These are phyloP conservation scores for Suillus clintonianus DNA, from an alignment of 768 basidiomycete genomes.

Conservation along the genomic window DNA sequence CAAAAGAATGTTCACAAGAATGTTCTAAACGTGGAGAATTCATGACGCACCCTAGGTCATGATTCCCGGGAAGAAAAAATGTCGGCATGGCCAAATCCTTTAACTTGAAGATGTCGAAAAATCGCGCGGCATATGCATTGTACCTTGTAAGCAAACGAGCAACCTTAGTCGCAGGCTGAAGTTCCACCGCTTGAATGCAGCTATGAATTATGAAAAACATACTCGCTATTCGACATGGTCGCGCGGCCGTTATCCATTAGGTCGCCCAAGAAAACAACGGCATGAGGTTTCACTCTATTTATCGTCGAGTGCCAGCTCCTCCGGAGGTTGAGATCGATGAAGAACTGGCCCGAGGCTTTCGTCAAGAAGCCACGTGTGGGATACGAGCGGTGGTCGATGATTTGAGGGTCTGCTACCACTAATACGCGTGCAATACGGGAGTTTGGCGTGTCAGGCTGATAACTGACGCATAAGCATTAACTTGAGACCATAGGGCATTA, in stretches of 20 bases:
- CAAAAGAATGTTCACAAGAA: conserved; percentile 5
- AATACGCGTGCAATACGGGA: conserved; percentile 43
- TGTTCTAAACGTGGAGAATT: conserved; percentile 4
- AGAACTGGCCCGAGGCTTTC: conserved; percentile 57
- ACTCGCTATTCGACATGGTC: conserved; percentile 69
- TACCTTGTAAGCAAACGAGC: conserved; percentile 54
- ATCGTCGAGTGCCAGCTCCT: conserved; percentile 80
- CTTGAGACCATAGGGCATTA: conserved; percentile 16
- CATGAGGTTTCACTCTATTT: conserved; percentile 57
- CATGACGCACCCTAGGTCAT: conserved; percentile 72
- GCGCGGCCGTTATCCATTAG: conserved; percentile 88
- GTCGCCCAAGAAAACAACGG: conserved; percentile 83
- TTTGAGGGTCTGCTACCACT: conserved; percentile 88
- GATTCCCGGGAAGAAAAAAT: conserved; percentile 87
- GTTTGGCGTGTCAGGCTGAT: conserved; percentile 3
- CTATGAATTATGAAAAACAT: conserved; percentile 32
- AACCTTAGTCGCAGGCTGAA: conserved; percentile 9
- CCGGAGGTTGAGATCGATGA: conserved; percentile 81
- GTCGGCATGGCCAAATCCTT: conserved; percentile 46
- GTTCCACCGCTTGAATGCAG: background rate
- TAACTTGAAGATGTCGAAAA: conserved; percentile 66
- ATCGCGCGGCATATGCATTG: conserved; percentile 64
- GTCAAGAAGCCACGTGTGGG: conserved; percentile 56
- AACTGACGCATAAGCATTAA: conserved; percentile 3
- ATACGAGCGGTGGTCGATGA: conserved; percentile 77